Conservation (phyloP, 768 basidiomycete species). For the Macrocybe gigantea region DNA sequence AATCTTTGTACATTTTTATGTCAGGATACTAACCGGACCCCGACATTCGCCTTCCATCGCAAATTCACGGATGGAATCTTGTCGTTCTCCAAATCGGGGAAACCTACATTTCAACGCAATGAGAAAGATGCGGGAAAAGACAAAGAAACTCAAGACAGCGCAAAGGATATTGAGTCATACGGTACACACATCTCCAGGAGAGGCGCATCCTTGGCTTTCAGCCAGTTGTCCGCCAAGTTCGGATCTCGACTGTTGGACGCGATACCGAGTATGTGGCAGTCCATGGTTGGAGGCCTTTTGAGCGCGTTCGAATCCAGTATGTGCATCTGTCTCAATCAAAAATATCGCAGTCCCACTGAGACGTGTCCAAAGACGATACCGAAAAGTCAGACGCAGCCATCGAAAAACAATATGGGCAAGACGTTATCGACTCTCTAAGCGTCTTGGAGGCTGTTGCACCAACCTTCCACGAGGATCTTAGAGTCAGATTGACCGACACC, state of each 20-base stretch:
- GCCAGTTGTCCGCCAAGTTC: slow-evolving; percentile 71
- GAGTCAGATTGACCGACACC: slow-evolving; percentile 60
- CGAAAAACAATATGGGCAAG: slow-evolving; percentile 74
- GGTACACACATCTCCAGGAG: slow-evolving; percentile 72
- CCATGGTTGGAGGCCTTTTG: slow-evolving; percentile 75
- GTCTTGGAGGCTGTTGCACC: slow-evolving; percentile 81
- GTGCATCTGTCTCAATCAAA: slow-evolving; percentile 12
- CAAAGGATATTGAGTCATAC: slow-evolving; percentile 47
- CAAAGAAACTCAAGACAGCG: slow-evolving; percentile 31
- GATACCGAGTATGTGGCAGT: slow-evolving; percentile 95
- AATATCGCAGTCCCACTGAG: neutral
- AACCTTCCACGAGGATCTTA: slow-evolving; percentile 64
- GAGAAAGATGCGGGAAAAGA: slow-evolving; percentile 36
- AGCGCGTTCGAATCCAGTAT: slow-evolving; percentile 63
- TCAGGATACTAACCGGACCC: slow-evolving; percentile 84
- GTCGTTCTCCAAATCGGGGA: slow-evolving; percentile 51
- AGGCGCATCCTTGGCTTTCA: slow-evolving; percentile 82
- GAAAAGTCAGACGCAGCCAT: slow-evolving; percentile 59
- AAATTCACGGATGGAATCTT: slow-evolving; percentile 68
- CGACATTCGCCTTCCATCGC: slow-evolving; percentile 72
- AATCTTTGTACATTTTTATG: slow-evolving; percentile 97
- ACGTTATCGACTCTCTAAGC: slow-evolving; percentile 89
- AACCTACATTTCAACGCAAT: slow-evolving; percentile 19
- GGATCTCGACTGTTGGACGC: slow-evolving; percentile 64
- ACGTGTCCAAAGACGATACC: slow-evolving; percentile 33